Evolutionary conservation across 2,329 filamentous ascomycete genomes (phyloP), one percentile per base, ranked within the genome.

Genomic region (Colletotrichum echinochloae): DNA sequence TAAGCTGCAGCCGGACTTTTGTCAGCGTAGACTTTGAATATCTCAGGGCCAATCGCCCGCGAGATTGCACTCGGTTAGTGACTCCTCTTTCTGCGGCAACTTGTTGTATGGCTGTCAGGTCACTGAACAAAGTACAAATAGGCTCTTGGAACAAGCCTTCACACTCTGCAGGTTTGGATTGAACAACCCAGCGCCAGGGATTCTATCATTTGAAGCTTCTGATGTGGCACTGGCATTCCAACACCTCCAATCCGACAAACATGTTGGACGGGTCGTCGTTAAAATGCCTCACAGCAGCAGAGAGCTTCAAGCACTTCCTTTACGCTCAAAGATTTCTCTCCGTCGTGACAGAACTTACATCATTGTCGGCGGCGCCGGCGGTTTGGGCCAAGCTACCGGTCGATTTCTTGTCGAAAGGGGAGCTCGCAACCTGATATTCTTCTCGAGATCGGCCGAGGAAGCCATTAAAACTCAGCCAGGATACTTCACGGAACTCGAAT

Each of bases 261-360:
- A 85, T 70, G 81, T 82, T 46, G 84, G 83, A 0, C 85, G 84
- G 60, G 81, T 86, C 18, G 78, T 85, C 18, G 59, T 83, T 18
- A 73, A 66, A 39, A 71, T 78, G 68, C 73, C 59, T 6, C 30
- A 51, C 3, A 35, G 41, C 12, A 37, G 28, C 12, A 3, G 11
- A 9, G 14, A 59, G 26, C 20, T 56, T 2, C 16, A 33, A 0
- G 41, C 60, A 5, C 7, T 11, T 4, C 46, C 68, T 3, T 26
- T 23, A 16, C 26, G 20, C 6, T 20, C 37, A 14, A 37, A 20
- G 1, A 37, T 57, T 16, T 28, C 7, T 14, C 60, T 70, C 16
- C 69, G 66, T 1, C 20, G 60, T 11, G 69, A 70, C 35, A 55
- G 54, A 30, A 70, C 65, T 2, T 80, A 80, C 63, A 72, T 81